A percentile compares a stretch with the other conserved stretches of the same genome.
Evolutionary conservation across 2,329 filamentous ascomycete genomes (phyloP).

Genomic region (Emericellopsis atlantica): DNA sequence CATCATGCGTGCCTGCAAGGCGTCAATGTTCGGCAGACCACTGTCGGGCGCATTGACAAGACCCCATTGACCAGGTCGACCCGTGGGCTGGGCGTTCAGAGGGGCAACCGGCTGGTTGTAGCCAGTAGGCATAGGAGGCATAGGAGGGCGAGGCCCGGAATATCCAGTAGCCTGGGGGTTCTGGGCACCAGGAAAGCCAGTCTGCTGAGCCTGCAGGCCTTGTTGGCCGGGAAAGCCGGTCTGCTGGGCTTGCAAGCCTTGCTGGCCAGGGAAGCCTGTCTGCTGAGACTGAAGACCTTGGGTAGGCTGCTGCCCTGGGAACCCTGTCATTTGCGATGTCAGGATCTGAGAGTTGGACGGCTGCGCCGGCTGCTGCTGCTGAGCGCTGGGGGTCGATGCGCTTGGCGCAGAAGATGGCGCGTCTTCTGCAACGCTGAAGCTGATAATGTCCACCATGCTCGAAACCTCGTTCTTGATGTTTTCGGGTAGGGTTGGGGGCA

Average conservation of each 20-base stretch:
- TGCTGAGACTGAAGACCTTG: slow-evolving; percentile 2
- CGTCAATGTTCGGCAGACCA: slow-evolving; percentile 87
- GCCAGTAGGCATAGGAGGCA: slow-evolving; percentile 65
- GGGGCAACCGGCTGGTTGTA: slow-evolving; percentile 42
- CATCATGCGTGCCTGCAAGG: slow-evolving; percentile 90
- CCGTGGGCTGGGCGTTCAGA: slow-evolving; percentile 88
- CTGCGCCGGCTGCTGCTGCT: slow-evolving; percentile 63
- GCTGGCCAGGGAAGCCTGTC: slow-evolving; percentile 19
- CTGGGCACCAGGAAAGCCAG: slow-evolving; percentile 53
- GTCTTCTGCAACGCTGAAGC: slow-evolving; percentile 79
- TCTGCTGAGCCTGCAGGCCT: slow-evolving; percentile 54
- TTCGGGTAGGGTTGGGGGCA: slow-evolving; percentile 67
- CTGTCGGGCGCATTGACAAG: slow-evolving; percentile 86
- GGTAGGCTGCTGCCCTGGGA: slow-evolving; percentile 43
- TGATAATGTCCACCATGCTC: slow-evolving; percentile 99
- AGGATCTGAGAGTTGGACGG: slow-evolving; percentile 56
- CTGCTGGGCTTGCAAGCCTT: slow-evolving; percentile 52
- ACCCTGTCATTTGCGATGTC: slow-evolving; percentile 57
- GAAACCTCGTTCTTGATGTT: slow-evolving; percentile 92
- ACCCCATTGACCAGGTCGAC: slow-evolving; percentile 92
- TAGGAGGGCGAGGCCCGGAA: slow-evolving; percentile 72
- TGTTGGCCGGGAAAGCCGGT: slow-evolving; percentile 47
- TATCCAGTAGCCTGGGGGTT: slow-evolving; percentile 72
- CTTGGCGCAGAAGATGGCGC: slow-evolving; percentile 30
- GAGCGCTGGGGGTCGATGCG: slow-evolving; percentile 22